Evolutionary conservation across 257 asterid genomes (phyloP), one percentile per base, ranked within the genome.

Genomic region (Nicotiana knightiana): DNA sequence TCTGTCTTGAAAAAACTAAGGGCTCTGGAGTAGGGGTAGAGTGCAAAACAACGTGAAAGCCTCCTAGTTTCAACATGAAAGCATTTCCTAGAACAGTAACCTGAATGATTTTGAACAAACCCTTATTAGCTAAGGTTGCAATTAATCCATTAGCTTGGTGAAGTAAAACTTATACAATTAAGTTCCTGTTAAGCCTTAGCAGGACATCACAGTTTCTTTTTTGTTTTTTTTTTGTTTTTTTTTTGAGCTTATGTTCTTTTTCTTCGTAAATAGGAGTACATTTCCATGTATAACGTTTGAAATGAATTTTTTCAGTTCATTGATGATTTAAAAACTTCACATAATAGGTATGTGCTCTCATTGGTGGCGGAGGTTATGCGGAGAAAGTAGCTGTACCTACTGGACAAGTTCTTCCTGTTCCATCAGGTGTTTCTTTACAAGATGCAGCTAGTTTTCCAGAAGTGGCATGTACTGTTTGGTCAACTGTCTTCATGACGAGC

Each of bases 361-460:
- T 96, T 65, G 94, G 97, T 35, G 99, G 98, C 83, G 99, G 98
- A 37, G 99, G 99, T 18, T 96, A 96, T 64, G 97, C 99, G 0
- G 98, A 94, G 93, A 96, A 94, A 87, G 94, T 94, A 64, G 93
- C 93, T 58, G 98, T 91, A 82, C 91, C 94, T 5, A 91, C 92
- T 12, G 97, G 90, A 64, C 98, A 93, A 85, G 97, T 94, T 81
- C 94, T 96, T 80, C 98, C 98, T 7, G 86, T 96, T 75, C 99
- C 99, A 51, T 82, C 91, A 24, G 94, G 94, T 35, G 87, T 96
- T 87, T 93, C 97, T 63, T 85, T 96, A 90, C 88, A 91, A 83
- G 99, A 96, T 61, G 99, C 99, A n/a, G 98, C 98, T 81, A 55
- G 92, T 88, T 94, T 96, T 78, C 99, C 99, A 0, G 99, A 96